Evolutionary conservation across 495 filamentous ascomycete genomes (phyloP), one percentile per base, ranked within the genome.

Genomic region (Entonaema liquescens): DNA sequence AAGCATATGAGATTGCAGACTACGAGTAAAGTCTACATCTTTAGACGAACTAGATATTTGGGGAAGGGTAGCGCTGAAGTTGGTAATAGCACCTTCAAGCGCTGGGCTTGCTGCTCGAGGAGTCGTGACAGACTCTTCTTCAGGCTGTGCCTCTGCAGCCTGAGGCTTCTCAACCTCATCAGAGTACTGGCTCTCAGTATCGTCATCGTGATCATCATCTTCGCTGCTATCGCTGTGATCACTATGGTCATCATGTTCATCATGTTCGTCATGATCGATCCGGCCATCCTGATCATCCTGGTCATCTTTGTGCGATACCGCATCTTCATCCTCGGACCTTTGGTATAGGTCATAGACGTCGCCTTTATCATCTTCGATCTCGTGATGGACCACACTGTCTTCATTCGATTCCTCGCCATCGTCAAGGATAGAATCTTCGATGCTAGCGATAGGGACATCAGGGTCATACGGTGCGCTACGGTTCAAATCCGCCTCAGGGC

Each of bases 401-500:
- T 84, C 80, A 54, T 75, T 75, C 44, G 82, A 79, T 47, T 88
- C 86, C 53, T 85, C 77, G n/a, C 85, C 82, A 55, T 89, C 84
- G 56, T 83, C 82, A 23, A 85, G 76, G 19, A 83, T 78, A 21
- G 83, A 80, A 72, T 80, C 77, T 71, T 92, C 86, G 38, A 90
- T 86, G 56, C 91, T 94, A 23, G 92, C 93, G 73, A 98, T 91
- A 0, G 94, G 91, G 58, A 92, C 85, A 77, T 97, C 94, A 0
- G 93, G 94, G 77, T 97, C 94, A 61, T 93, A 80, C 67, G 80
- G 62, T 61, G 81, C 55, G 78, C 79, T 67, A 2, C 79, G 83
- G 49, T 88, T 87, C 17, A 82, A 82, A 60, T 83, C 81, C 23
- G 85, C 82, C 67, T 86, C 88, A 1, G 85, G 83, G 5, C 79